Base-by-base conservation (phyloP, 116 monocot genomes). In the Thalassia testudinum region DNA sequence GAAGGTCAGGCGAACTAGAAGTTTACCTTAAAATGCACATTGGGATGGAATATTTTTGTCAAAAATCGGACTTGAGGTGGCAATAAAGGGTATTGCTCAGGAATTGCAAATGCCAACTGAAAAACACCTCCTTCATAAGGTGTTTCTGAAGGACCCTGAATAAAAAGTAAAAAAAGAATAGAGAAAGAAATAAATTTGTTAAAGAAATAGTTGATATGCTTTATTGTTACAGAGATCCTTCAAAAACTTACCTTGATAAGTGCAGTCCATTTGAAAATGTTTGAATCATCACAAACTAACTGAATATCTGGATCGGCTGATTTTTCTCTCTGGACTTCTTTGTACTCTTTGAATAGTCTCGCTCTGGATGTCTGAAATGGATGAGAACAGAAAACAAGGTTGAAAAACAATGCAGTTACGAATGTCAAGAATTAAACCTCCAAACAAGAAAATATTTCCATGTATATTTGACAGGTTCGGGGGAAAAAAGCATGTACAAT, bases 251-350 rank as follows among this genome's bases (percentile, higher is more conserved):
- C 89, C 82, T 97, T 97, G 21, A 90, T 89, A 43, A 97, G 70
- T 71, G 97, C 97, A 66, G 86, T 97, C 97, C 97, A 97, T 62
- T 97, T 97, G 68, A 90, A 97, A 53, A 97, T 90, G 68, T 97
- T 89, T 22, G 85, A 82, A 76, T 97, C 97, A 70, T 97, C 97
- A 72, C 97, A 97, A 2, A 79, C 64, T 62, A 89, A 74, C 54
- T 90, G 97, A 67, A 97, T 97, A 68, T 97, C 90, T 27, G 90
- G 90, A 55, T 97, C 97, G 15, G 54, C 82, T 49, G 78, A 38
- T 66, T 97, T 97, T 56, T 97, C 97, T 57, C 90, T 66, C 58
- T 97, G 97, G 27, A 90, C 82, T 58, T 97, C 97, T 80, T 90
- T 97, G 73, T 82, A 89, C 62, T 97, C 97, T 70, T 97, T 97